These are phyloP conservation scores for Trypanosoma platydactyli DNA, from an alignment of 208 protist species.

Conservation along the genomic window DNA sequence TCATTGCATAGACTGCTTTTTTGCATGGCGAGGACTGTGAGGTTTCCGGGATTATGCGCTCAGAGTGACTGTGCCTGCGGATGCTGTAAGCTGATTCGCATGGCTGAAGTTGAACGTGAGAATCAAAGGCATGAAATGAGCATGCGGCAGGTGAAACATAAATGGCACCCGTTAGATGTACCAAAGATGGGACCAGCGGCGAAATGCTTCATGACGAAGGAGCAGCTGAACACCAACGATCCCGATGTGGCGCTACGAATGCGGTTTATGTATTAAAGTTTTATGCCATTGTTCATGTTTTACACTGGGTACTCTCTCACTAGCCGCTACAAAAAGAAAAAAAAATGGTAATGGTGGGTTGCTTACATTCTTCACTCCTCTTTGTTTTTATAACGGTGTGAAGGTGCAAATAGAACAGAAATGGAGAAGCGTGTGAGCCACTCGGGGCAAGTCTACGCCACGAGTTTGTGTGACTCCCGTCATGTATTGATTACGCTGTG, in stretches of 20 bases:
- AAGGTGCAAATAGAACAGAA: neutral
- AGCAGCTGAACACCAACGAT: conserved; percentile 15
- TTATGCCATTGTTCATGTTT: conserved; percentile 2
- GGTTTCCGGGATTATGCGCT: conserved; percentile 11
- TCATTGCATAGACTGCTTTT: neutral
- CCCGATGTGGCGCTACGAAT: conserved; percentile 17
- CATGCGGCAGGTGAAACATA: neutral
- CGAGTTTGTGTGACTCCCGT: neutral
- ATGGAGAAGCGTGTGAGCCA: neutral
- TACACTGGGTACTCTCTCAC: neutral
- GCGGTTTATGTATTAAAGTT: conserved; percentile 35
- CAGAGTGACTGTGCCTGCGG: conserved; percentile 33
- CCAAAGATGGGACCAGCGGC: conserved; percentile 50
- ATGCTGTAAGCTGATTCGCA: conserved; percentile 17
- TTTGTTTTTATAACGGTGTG: neutral
- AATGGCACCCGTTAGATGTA: conserved; percentile 45
- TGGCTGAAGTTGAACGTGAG: conserved; percentile 4
- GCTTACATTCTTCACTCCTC: neutral
- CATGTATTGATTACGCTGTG: neutral
- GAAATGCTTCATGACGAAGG: conserved; percentile 37
- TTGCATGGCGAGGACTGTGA: neutral
- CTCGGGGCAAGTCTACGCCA: neutral
- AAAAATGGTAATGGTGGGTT: neutral
- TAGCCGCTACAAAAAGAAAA: neutral
- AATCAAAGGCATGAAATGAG: neutral